These are phyloP conservation scores for Talaromyces liani DNA, from an alignment of 495 filamentous ascomycete species.

Conservation along the genomic window DNA sequence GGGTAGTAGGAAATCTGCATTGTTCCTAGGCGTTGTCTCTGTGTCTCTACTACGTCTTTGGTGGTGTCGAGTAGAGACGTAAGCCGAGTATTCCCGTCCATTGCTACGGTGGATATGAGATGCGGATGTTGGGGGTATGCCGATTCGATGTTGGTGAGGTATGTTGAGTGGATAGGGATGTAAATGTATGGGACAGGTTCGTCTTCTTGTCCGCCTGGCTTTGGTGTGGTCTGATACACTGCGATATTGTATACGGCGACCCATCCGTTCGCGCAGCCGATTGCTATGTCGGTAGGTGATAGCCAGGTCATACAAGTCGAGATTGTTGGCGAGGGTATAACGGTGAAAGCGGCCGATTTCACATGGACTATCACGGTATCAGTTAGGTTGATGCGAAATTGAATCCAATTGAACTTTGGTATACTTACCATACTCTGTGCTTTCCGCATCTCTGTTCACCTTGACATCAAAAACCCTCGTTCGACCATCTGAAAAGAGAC, in stretches of 20 bases:
- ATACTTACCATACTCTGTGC: slow-evolving; percentile 29
- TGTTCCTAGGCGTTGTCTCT: slow-evolving; percentile 44
- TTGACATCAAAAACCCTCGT: slow-evolving; percentile 52
- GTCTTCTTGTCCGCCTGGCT: neutral
- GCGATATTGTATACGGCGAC: slow-evolving; percentile 51
- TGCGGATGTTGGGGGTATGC: slow-evolving; percentile 55
- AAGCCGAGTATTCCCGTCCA: slow-evolving; percentile 52
- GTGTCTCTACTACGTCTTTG: slow-evolving; percentile 40
- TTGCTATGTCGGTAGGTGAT: slow-evolving; percentile 51
- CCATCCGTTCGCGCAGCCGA: slow-evolving; percentile 55
- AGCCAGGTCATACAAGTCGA: slow-evolving; percentile 58
- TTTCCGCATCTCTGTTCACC: slow-evolving; percentile 20
- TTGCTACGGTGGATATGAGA: slow-evolving; percentile 44
- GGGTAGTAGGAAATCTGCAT: slow-evolving; percentile 49
- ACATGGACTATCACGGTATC: slow-evolving; percentile 33
- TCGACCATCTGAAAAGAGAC: slow-evolving; percentile 55
- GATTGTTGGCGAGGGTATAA: slow-evolving; percentile 39
- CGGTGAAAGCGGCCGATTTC: slow-evolving; percentile 45
- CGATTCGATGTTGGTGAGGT: slow-evolving; percentile 47
- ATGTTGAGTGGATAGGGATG: slow-evolving; percentile 50
- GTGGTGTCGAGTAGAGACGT: slow-evolving; percentile 45
- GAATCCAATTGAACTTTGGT: no score
- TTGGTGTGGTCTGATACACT: slow-evolving; percentile 14
- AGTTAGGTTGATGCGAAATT: neutral
- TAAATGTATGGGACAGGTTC: slow-evolving; percentile 45